These are phyloP conservation scores for Pseudogymnoascus sp. DNA, from an alignment of 2,329 filamentous ascomycete genomes.

Conservation along the genomic window DNA sequence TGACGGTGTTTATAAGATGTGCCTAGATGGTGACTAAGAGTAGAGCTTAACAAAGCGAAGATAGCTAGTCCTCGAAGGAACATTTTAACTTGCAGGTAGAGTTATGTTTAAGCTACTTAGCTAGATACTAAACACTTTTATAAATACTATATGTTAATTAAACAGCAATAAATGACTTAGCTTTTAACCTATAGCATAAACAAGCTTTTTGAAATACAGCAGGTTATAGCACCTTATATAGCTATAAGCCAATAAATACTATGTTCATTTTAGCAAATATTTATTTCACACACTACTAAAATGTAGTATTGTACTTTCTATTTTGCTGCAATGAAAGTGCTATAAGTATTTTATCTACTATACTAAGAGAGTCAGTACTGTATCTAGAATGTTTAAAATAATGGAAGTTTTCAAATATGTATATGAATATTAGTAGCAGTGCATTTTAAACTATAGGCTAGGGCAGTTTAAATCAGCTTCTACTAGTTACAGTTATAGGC, in stretches of 20 bases:
- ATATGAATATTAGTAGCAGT: no score
- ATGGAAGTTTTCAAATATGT: no score
- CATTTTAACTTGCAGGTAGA: neutral
- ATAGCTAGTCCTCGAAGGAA: neutral
- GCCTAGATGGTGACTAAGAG: neutral
- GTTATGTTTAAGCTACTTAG: neutral
- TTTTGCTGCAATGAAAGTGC: neutral
- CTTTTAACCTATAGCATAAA: neutral
- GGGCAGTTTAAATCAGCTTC: neutral
- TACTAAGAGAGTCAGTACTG: no score
- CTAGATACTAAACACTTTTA: neutral
- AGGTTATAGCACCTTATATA: neutral
- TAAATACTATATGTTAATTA: neutral
- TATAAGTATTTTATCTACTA: neutral
- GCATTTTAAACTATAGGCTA: neutral
- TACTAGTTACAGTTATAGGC: neutral
- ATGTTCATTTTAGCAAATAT: neutral
- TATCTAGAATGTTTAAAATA: neutral
- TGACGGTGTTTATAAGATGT: neutral
- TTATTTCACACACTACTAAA: neutral
- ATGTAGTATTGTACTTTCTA: neutral
- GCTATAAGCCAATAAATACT: neutral
- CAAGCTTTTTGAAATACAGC: neutral
- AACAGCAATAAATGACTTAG: neutral
- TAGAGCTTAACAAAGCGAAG: neutral